Evolutionary conservation across 2,329 filamentous ascomycete genomes (phyloP), one percentile per base, ranked within the genome.

Genomic region (Lizonia empirigonia): DNA sequence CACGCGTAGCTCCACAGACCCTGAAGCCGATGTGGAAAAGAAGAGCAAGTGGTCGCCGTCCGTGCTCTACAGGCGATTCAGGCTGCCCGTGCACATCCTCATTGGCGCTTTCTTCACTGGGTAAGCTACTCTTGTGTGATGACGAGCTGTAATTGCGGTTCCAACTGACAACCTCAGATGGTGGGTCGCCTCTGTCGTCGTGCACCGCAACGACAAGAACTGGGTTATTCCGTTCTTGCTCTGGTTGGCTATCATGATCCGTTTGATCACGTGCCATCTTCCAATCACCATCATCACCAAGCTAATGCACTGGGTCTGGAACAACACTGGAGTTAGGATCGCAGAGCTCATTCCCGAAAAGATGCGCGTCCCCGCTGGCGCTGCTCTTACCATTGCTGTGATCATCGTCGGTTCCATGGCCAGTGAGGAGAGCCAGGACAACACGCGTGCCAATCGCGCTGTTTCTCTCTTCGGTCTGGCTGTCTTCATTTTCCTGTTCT

Each of bases 171-270:
- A 24, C 12, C 34, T 23, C 53, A 74, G 81, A 64, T 91, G 89
- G 89, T 92, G 88, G 88, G 87, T 92, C 58, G 85, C 87, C 6
- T 84, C 86, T 46, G 76, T 93, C 38, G 78, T 91, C 52, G 78
- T 90, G 44, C 90, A 93, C 70, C 84, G 84, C 52, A 62, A 87
- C 52, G 85, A 91, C 63, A 80, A 82, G 74, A 90, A 90, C 66
- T 96, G 91, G 91, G 74, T 95, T 49, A 83, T 92, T 40, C 91
- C 91, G 0, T 94, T 95, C 74, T 79, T 96, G 41, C 69, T 96
- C 37, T 96, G 87, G 79, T 82, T 96, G 36, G 81, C 78, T 59
- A 85, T 95, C 62, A 84, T 83, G 9, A 77, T 94, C 41, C 87
- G 91, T 26, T 71, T 96, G 39, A 59, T 95, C 68, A 88, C 87